These are phyloP conservation scores for Mycena polygramma DNA, from an alignment of 768 basidiomycete genomes.

Conservation along the genomic window DNA sequence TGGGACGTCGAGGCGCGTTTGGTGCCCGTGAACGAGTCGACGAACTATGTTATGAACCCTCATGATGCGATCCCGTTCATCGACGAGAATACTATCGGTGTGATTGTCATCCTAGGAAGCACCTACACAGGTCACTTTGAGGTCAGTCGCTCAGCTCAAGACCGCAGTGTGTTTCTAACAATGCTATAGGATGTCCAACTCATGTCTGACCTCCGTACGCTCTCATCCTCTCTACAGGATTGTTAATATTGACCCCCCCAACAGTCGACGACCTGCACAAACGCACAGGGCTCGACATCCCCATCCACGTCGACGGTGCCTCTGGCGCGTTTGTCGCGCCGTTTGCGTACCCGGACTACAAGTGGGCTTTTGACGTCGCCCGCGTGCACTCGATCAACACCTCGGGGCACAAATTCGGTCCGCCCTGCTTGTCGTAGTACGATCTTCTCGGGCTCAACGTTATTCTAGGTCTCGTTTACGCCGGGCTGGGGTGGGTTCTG, in stretches of 20 bases:
- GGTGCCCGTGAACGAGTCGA: constrained; percentile 59
- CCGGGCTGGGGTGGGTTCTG: constrained; percentile 72
- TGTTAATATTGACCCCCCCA: background rate
- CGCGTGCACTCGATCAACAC: constrained; percentile 37
- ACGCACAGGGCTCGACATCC: constrained; percentile 68
- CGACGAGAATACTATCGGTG: constrained; percentile 80
- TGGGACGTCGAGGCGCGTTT: constrained; percentile 73
- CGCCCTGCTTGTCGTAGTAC: constrained; percentile 34
- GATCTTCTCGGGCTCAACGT: constrained; percentile 34
- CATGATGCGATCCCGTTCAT: constrained; percentile 69
- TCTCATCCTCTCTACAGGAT: background rate
- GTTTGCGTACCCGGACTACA: constrained; percentile 67
- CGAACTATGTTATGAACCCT: constrained; percentile 67
- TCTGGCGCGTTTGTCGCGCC: constrained; percentile 75
- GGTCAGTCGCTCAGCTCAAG: background rate
- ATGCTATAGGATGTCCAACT: constrained; percentile 43
- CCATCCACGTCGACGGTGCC: constrained; percentile 78
- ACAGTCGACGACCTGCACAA: constrained; percentile 67
- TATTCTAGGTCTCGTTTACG: constrained; percentile 54
- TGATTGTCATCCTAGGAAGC: constrained; percentile 68
- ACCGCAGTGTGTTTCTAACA: background rate
- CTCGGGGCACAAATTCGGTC: constrained; percentile 72
- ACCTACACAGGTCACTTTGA: constrained; percentile 78
- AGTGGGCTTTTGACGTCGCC: constrained; percentile 69
- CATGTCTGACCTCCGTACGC: constrained; percentile 63